Evolutionary conservation across 2,329 filamentous ascomycete genomes (phyloP).

Genomic region (Aspergillus cejpii): DNA sequence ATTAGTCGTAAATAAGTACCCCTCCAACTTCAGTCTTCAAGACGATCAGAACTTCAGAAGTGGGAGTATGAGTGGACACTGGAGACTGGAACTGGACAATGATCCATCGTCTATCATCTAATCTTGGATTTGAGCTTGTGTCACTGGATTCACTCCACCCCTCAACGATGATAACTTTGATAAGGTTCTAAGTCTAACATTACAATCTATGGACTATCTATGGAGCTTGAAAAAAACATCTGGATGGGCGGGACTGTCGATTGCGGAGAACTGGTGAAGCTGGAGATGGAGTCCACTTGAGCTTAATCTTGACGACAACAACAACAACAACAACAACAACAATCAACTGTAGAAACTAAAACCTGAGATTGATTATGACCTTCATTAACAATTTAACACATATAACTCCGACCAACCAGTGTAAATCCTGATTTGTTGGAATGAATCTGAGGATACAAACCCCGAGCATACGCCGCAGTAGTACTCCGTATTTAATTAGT

Average conservation of each 20-base stretch:
- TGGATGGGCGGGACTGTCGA: conserved; percentile 20
- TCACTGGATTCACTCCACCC: conserved; percentile 13
- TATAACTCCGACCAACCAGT: background rate
- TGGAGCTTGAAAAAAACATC: conserved; percentile 9
- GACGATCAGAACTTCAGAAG: background rate
- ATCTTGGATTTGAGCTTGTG: conserved; percentile 4
- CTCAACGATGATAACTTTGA: conserved; percentile 18
- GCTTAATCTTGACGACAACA: background rate
- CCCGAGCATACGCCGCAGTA: too few relatives aligned
- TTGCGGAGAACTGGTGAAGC: conserved; percentile 19
- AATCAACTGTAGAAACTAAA: background rate
- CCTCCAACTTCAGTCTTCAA: background rate
- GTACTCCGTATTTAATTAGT: conserved; percentile 3
- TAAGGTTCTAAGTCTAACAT: conserved; percentile 20
- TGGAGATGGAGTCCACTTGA: conserved; percentile 1
- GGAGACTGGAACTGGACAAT: conserved; percentile 17
- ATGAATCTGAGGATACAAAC: too few relatives aligned
- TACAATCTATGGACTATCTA: too few relatives aligned
- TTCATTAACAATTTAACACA: background rate
- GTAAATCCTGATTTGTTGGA: background rate
- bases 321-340: background rate
- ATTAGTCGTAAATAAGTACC: background rate
- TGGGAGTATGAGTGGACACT: background rate
- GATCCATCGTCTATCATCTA: conserved; percentile 10
- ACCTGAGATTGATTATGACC: background rate